Evolutionary conservation across 805 yeast species (phyloP), one percentile per base, ranked within the genome.

Genomic region (Lipomyces mesembrius): DNA sequence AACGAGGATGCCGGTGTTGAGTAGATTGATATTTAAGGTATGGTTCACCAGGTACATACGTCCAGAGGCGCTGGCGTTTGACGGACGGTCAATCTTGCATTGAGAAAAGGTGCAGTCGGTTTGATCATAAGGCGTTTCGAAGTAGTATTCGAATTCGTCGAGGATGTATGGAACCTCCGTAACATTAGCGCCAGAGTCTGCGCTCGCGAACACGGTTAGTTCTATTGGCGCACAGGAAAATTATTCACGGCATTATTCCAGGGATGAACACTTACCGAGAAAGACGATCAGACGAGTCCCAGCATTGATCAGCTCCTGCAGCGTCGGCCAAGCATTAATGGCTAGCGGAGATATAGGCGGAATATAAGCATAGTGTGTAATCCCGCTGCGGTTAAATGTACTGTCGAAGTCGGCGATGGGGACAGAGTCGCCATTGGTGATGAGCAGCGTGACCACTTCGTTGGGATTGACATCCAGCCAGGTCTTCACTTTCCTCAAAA

Each of bases 11-110:
- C 39, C 39, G 39, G 39, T 37, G 14, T 37, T 14, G 3, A 37
- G 39, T 37, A 37, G 39, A 37, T 37, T 12, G 4, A 37, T 37
- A 14, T 37, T 37, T 14, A 37, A 14, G 39, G 39, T 37, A 14
- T 37, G 39, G 39, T 37, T 49, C 53, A 22, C 53, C 53, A 49
- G 53, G 14, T 49, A 49, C 53, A n/a, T 49, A n/a, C 53, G 53
- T 49, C 53, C 22, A 11, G 53, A 14, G 22, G 53, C 27, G 0
- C 17, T 49, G 53, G 53, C 53, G 1, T 49, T 49, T 49, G 53
- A n/a, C 27, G 53, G 53, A 49, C 53, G 27, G 2, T 20, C 53
- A 49, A 49, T 49, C 53, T 6, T 49, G 27, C 53, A 49, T 22
- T 49, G 53, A 7, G 14, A n/a, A 49, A 49, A 49, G 0, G 39